Percentiles rank a stretch among this genome's conserved stretches.
Evolutionary conservation across 2,329 filamentous ascomycete species (phyloP).

Genomic region (Stemphylium vesicarium): DNA sequence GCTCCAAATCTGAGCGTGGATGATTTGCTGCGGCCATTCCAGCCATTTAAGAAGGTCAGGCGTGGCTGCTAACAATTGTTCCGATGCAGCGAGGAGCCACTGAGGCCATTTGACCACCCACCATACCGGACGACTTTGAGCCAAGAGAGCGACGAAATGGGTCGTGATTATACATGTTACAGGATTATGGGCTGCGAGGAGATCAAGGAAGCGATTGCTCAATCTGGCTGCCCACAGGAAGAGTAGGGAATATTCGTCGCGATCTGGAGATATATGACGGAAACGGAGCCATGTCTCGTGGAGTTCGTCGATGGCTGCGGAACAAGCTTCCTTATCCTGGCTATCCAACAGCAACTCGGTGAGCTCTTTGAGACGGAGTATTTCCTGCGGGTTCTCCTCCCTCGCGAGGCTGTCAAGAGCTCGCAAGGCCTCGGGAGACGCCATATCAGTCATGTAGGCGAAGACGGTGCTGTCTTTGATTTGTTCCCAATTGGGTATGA

Average conservation of each 20-base stretch:
- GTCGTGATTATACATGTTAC: constrained; percentile 37
- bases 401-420: constrained; percentile 19
- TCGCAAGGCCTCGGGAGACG: constrained; percentile 14
- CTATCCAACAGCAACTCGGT: constrained; percentile 28
- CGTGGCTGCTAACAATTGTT: constrained; percentile 28
- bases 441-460: constrained; percentile 19
- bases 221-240: constrained; percentile 35
- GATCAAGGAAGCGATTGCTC: constrained; percentile 30
- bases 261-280: constrained; percentile 23
- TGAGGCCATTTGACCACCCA: constrained; percentile 40
- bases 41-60: constrained; percentile 39
- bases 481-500: constrained; percentile 29
- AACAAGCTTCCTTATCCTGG: constrained; percentile 29
- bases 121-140: constrained; percentile 32
- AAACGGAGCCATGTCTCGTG: constrained; percentile 29
- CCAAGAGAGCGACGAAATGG: constrained; percentile 36
- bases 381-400: constrained; percentile 25
- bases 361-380: constrained; percentile 32
- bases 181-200: constrained; percentile 35
- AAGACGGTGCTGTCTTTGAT: constrained; percentile 28
- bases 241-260: constrained; percentile 32
- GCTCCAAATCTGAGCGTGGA: constrained; percentile 14
- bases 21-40: constrained; percentile 33
- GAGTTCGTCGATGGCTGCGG: constrained; percentile 31
- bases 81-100: constrained; percentile 31